These are phyloP conservation scores for Crithidia sp. DNA, from an alignment of 208 protist genomes.

Conservation along the genomic window DNA sequence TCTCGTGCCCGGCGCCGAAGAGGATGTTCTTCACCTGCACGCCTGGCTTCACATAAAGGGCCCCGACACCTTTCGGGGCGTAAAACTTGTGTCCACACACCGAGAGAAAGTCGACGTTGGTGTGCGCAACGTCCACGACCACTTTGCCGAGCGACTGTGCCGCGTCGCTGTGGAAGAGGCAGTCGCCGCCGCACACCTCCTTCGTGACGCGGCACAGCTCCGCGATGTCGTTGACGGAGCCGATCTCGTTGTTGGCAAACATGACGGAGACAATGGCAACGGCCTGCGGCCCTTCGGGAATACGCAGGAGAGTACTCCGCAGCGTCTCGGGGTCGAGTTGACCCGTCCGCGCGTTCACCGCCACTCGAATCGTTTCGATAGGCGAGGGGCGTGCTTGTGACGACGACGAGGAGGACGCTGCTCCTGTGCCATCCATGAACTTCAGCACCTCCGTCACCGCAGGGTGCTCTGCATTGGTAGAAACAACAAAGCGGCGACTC, in stretches of 20 bases:
- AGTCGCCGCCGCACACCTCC: conserved; percentile 57
- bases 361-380: conserved; percentile 37
- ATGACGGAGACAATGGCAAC: conserved; percentile 93
- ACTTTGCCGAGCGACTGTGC: conserved; percentile 98
- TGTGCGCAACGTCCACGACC: conserved; percentile 91
- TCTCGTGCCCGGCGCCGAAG: conserved; percentile 85
- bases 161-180: conserved; percentile 94
- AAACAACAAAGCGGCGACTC: conserved; percentile 60
- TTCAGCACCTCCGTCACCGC: conserved; percentile 86
- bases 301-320: conserved; percentile 30
- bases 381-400: not conserved
- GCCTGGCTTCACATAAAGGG: conserved; percentile 73
- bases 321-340: conserved; percentile 41
- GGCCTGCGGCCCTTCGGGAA: conserved; percentile 46
- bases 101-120: conserved; percentile 95
- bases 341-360: conserved; percentile 49
- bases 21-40: conserved; percentile 67
- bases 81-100: conserved; percentile 98
- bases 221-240: conserved; percentile 89
- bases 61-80: conserved; percentile 94
- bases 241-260: conserved; percentile 97
- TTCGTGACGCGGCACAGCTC: conserved; percentile 77
- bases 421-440: conserved; percentile 28
- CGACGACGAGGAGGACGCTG: no score
- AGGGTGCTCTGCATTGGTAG: conserved; percentile 85